These are phyloP conservation scores for Aspergillus ochraceoroseus DNA, from an alignment of 2,329 filamentous ascomycete genomes.

Conservation along the genomic window DNA sequence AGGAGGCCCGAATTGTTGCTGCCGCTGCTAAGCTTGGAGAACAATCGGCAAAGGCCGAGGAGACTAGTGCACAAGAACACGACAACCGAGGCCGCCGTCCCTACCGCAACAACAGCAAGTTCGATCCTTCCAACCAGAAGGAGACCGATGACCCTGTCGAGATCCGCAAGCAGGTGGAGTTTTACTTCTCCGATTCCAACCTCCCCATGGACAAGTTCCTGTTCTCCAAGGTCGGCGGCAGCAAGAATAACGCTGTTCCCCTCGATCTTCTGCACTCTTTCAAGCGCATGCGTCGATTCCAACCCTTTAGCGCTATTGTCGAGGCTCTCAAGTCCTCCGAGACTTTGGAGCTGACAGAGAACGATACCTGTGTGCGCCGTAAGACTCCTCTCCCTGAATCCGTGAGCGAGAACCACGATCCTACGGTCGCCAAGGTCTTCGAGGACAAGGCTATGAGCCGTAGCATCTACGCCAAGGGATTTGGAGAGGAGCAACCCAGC, in stretches of 20 bases:
- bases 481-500: constrained; percentile 73
- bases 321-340: constrained; percentile 74
- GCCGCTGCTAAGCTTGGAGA: constrained; percentile 37
- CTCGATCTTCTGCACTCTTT: constrained; percentile 76
- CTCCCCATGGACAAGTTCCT: constrained; percentile 84
- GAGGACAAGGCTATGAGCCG: constrained; percentile 64
- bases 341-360: constrained; percentile 66
- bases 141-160: constrained; percentile 71
- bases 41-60: constrained; percentile 37
- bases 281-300: constrained; percentile 94
- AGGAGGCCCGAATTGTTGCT: constrained; percentile 38
- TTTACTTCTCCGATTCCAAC: constrained; percentile 92
- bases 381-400: constrained; percentile 62
- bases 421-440: constrained; percentile 51
- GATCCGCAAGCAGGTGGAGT: constrained; percentile 90
- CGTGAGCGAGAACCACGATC: constrained; percentile 52
- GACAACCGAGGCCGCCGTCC: constrained; percentile 27
- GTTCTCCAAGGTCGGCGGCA: constrained; percentile 69
- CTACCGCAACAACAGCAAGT: constrained; percentile 59
- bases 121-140: constrained; percentile 61
- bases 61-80: constrained; percentile 21
- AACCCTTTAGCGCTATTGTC: constrained; percentile 78
- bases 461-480: constrained; percentile 90
- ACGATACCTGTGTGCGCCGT: constrained; percentile 68
- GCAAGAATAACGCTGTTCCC: constrained; percentile 67